These are phyloP conservation scores for Xylariaceae sp. DNA, from an alignment of 2,329 filamentous ascomycete genomes.

Conservation along the genomic window DNA sequence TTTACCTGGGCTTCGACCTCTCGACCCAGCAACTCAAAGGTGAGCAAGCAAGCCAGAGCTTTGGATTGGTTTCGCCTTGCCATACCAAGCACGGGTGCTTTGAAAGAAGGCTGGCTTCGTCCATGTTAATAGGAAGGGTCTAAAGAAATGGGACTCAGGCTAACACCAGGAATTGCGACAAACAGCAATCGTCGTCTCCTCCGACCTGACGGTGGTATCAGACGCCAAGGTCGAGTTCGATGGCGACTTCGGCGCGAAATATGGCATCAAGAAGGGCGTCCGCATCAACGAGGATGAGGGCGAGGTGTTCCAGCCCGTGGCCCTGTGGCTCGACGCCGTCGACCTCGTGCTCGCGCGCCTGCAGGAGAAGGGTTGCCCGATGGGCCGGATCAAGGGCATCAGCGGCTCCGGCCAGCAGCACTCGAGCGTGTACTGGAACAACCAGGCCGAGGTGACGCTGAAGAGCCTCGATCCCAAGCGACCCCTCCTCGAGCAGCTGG, in stretches of 20 bases:
- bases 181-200: conserved; percentile 74
- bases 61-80: background rate
- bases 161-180: conserved; percentile 6
- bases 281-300: conserved; percentile 73
- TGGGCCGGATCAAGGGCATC: conserved; percentile 70
- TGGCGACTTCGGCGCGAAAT: conserved; percentile 65
- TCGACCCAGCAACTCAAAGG: conserved; percentile 97
- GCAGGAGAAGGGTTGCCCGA: conserved; percentile 62
- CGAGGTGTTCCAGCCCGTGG: conserved; percentile 89
- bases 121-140: background rate
- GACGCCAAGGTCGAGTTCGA: conserved; percentile 96
- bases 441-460: conserved; percentile 61
- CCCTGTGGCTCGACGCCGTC: conserved; percentile 89
- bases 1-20: conserved; percentile 91
- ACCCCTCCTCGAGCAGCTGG: conserved; percentile 67
- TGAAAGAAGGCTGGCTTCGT: background rate
- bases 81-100: background rate
- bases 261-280: conserved; percentile 84
- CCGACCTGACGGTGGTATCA: conserved; percentile 71
- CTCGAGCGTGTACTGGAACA: conserved; percentile 90
- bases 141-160: conserved; percentile 1
- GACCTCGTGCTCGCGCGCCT: conserved; percentile 77
- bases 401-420: conserved; percentile 96
- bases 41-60: conserved; percentile 32
- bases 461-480: conserved; percentile 52